These are phyloP conservation scores for Annulohypoxylon truncatum DNA, from an alignment of 2,329 filamentous ascomycete genomes.

Conservation along the genomic window DNA sequence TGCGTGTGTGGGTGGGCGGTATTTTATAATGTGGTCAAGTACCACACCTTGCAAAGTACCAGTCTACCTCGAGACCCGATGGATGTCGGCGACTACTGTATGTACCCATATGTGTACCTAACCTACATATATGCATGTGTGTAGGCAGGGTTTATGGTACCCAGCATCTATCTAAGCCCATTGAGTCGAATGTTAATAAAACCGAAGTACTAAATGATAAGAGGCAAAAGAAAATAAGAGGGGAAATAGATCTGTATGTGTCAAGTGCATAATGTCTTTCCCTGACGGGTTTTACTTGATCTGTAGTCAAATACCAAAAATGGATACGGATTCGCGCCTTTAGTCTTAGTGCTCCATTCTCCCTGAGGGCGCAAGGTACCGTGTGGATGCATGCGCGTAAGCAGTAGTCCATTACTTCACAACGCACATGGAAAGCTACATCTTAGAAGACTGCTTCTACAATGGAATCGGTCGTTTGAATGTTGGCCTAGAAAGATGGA, in stretches of 20 bases:
- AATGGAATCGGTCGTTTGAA: conserved; percentile 33
- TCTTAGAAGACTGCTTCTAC: neutral
- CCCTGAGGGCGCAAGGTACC: neutral
- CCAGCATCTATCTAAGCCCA: neutral
- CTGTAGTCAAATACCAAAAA: neutral
- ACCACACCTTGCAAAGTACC: conserved; percentile 7
- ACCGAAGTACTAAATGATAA: neutral
- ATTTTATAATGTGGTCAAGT: neutral
- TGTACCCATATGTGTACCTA: neutral
- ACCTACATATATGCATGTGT: neutral
- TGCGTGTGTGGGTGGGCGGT: neutral
- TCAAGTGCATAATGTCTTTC: neutral
- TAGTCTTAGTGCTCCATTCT: neutral
- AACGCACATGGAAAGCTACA: neutral
- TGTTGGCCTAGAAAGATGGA: conserved; percentile 78
- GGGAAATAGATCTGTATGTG: neutral
- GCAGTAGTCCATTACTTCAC: neutral
- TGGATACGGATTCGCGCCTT: conserved; percentile 3
- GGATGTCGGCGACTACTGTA: neutral
- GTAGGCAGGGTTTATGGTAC: neutral
- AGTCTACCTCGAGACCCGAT: neutral
- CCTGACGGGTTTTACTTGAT: neutral
- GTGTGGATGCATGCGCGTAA: neutral
- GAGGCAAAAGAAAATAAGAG: neutral
- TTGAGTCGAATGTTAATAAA: neutral